Conservation (phyloP, 2,329 filamentous ascomycete genomes). For the Neofusicoccum kwambonambiense region DNA sequence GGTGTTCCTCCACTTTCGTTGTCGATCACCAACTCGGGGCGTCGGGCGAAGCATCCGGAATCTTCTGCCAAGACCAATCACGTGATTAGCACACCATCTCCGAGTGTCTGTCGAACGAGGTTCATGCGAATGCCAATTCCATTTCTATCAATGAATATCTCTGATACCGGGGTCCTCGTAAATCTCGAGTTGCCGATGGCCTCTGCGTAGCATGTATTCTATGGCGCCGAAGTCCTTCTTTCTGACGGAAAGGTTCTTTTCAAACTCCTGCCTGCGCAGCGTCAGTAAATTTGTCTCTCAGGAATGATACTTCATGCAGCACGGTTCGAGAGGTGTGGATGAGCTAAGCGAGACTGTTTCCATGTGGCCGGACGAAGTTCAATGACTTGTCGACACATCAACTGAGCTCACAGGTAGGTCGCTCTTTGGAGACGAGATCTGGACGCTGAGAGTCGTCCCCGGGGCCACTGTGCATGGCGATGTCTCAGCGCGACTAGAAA, state of each 20-base stretch:
- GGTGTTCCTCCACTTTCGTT: not conserved
- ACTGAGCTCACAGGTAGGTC: no score
- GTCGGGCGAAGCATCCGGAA: no score
- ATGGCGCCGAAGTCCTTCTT: slow-evolving; percentile 85
- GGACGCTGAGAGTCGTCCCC: no score
- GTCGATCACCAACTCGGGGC: not conserved
- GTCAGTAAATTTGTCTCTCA: not conserved
- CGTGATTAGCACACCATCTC: not conserved
- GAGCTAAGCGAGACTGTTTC: no score
- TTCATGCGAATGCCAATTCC: not conserved
- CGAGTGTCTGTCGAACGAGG: not conserved
- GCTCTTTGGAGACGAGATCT: no score
- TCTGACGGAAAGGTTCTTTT: slow-evolving; percentile 65
- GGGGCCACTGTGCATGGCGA: no score
- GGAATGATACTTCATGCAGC: no score
- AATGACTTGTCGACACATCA: no score
- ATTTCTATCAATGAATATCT: slow-evolving; percentile 54
- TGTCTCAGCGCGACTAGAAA: no score
- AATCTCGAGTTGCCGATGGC: slow-evolving; percentile 74
- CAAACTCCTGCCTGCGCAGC: slow-evolving; percentile 67
- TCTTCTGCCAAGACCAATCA: not conserved
- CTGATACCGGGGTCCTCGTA: slow-evolving; percentile 79
- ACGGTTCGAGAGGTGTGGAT: no score
- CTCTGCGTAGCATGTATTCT: slow-evolving; percentile 81
- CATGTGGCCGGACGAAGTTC: no score